Evolutionary conservation across 208 protist species (phyloP).

Genomic region (Acanthamoeba triangularis): DNA sequence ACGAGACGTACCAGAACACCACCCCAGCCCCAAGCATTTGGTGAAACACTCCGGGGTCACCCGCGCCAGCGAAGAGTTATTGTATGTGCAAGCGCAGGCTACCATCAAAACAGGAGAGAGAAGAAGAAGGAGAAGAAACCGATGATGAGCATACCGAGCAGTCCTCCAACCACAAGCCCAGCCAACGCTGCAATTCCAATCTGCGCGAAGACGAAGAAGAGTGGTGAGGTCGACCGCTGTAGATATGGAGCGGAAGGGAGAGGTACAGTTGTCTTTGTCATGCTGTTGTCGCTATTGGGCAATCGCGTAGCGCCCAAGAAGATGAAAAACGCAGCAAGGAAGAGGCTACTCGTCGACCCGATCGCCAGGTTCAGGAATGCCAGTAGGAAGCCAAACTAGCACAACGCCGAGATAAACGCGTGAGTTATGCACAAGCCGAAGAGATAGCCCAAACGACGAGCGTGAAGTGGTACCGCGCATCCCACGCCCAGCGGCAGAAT

Average conservation of each 20-base stretch:
- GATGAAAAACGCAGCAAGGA: not conserved
- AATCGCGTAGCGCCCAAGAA: slow-evolving; percentile 12
- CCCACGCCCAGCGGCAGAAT: not conserved
- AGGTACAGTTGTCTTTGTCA: not conserved
- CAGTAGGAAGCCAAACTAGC: slow-evolving; percentile 6
- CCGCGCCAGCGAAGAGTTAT: too few relatives aligned
- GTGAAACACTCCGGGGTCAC: too few relatives aligned
- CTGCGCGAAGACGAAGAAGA: not conserved
- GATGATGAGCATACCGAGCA: slow-evolving; percentile 7
- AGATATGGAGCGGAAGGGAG: not conserved
- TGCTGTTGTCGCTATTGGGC: not conserved
- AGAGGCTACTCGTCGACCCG: slow-evolving; percentile 8
- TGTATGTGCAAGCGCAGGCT: too few relatives aligned
- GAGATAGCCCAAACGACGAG: too few relatives aligned
- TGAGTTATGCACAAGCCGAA: not conserved
- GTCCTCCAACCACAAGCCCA: not conserved
- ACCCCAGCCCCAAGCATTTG: too few relatives aligned
- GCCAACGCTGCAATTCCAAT: not conserved
- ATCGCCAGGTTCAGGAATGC: not conserved
- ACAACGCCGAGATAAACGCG: not conserved
- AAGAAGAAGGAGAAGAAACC: not conserved
- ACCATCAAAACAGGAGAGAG: not conserved
- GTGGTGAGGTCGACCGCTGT: not conserved
- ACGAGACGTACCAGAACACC: too few relatives aligned
- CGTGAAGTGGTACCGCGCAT: not conserved